Conservation (phyloP, 1,139 yeast species). For the Saccharomyces hybrid region DNA sequence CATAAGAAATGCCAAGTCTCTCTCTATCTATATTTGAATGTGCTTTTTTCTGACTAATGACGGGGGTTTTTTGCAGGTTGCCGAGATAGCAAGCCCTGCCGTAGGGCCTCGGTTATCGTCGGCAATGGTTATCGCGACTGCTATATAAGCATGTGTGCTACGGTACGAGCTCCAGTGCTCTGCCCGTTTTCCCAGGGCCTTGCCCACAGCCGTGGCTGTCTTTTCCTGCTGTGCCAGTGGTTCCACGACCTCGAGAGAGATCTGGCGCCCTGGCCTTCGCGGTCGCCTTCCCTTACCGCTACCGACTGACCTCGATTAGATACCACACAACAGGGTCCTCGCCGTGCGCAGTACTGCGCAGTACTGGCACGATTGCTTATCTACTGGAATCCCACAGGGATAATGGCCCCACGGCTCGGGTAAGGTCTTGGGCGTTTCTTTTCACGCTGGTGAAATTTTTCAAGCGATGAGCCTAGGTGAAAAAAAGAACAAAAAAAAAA, state of each 20-base stretch:
- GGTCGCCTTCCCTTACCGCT: neutral
- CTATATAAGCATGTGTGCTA: too few species aligned
- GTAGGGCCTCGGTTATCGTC: neutral
- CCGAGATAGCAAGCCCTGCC: neutral
- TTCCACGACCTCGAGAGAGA: too few species aligned
- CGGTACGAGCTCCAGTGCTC: too few species aligned
- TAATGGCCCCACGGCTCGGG: neutral
- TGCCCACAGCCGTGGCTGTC: too few species aligned
- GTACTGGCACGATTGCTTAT: neutral
- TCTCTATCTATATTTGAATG: neutral
- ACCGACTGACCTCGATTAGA: neutral
- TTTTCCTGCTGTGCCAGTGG: too few species aligned
- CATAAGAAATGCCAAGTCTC: neutral
- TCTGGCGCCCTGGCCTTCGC: too few species aligned
- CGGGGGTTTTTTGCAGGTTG: neutral
- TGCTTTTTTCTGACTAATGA: neutral
- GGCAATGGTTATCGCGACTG: neutral
- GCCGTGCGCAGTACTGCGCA: neutral
- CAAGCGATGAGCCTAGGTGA: constrained; percentile 2
- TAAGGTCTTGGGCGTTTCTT: neutral
- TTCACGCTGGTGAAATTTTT: constrained; percentile 5
- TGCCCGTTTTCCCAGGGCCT: too few species aligned
- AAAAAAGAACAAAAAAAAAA: too few species aligned
- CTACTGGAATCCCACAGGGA: neutral
- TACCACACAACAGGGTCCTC: neutral